Evolutionary conservation across 495 filamentous ascomycete species (phyloP), one percentile per base, ranked within the genome.

Genomic region (Trichocladium uniseriatum): DNA sequence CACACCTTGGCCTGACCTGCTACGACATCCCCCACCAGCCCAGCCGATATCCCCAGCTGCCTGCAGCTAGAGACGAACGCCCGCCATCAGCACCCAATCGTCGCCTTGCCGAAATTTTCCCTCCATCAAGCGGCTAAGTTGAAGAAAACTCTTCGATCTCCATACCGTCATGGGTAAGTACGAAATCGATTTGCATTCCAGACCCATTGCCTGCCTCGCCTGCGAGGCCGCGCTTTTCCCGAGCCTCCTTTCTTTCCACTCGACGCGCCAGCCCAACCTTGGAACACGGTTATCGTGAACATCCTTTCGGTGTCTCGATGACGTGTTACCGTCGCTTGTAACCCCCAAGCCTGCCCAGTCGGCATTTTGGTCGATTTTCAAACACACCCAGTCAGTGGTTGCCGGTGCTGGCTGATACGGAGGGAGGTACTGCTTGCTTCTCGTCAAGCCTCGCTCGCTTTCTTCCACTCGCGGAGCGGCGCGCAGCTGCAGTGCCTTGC

Each of bases 151-250:
- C 63, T 48, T 60, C 58, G 61, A 51, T 57, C 38, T 19, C 32
- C 20, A 46, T 50, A 56, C 51, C 36, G 53, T 55, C 62, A 74
- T 72, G 69, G 70, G 67, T 74, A 69, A 67, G 69, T 72, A 62
- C 58, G 38, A 48, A 50, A 52, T 51, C 53, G 40, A 37, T 41
- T 54, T 63, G 55, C 56, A 56, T 59, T 43, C 54, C n/a, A n/a
- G 6, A 10, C 48, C 46, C 46, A 38, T 51, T 14, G 24, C 32
- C 18, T 4, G 11, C 37, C 44, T 39, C 45, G 20, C 37, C 41
- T 34, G 36, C 38, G 39, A 28, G 41, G 41, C 38, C 39, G 8
- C 46, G 29, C 39, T 38, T 36, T 38, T 38, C 38, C 16, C 19
- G 10, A 41, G 19, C 46, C 42, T 40, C 19, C 18, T 43, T 38